Evolutionary conservation across 2,329 filamentous ascomycete genomes (phyloP), one percentile per base, ranked within the genome.

Genomic region (Cercospora citrullina): DNA sequence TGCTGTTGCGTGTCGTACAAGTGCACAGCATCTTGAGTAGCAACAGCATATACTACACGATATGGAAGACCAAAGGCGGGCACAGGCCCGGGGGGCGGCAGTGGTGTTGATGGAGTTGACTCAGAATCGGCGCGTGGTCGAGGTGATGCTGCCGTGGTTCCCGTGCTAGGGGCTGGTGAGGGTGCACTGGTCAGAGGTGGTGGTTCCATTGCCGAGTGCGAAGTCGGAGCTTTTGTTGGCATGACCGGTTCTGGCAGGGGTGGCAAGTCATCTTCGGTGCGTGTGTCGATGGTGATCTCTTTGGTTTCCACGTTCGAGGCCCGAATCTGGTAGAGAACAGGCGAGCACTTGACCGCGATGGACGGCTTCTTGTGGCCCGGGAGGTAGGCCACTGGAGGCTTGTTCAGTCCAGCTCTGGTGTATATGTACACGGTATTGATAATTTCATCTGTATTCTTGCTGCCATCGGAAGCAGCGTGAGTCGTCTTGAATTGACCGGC

Each of bases 401-500:
- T 97, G 81, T 97, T 98, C 76, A 99, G 93, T 26, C 95, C 95
- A 31, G 94, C 95, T 74, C 95, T 87, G 0, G 94, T 97, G 80
- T 99, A 99, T 64, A 99, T 95, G 80, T 99, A 99, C 23, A 99
- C 96, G 0, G 95, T 99, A 77, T 99, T 99, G 74, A 91, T 93
- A 62, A 97, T 87, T 72, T 99, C 94, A 73, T 95, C 94, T 0
- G 86, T 86, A 0, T 88, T 86, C 79, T 94, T 96, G n/a, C 84
- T 81, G 70, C 93, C 91, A 60, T 87, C 87, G 23, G 89, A 83
- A 59, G 88, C 87, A 23, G 84, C 82, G 72, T 92, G 88, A 61
- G 93, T 87, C 2, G 90, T 91, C 78, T 97, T 96, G 80, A 95
- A 98, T 77, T 98, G 95, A 7, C 95, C 95, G 1, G 95, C 94